phyloP scores from a whole-genome alignment of 768 basidiomycete species.

The Xerocomellus dryophilus region DNA sequence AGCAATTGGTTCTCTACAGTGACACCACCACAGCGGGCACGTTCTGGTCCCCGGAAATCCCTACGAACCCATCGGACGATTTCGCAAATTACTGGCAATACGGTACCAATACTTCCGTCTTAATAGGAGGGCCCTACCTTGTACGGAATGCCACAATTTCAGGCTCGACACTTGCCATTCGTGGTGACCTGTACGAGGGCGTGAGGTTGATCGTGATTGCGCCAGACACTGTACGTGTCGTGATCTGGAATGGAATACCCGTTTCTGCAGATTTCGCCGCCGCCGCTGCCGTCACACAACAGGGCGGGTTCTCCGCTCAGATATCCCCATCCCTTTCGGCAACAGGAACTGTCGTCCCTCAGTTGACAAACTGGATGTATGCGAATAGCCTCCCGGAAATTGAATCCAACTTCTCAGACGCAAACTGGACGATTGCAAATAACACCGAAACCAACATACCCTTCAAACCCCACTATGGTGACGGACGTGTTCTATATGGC shows the following conservation, averaged over 20 bases:
- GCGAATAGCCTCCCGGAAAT: slow-evolving; percentile 76
- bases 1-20: slow-evolving; percentile 65
- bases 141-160: slow-evolving; percentile 54
- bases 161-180: slow-evolving; percentile 51
- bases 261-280: slow-evolving; percentile 39
- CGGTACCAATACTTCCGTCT: slow-evolving; percentile 65
- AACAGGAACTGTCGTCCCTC: slow-evolving; percentile 41
- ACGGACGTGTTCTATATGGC: slow-evolving; percentile 76
- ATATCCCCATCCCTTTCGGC: slow-evolving; percentile 35
- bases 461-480: slow-evolving; percentile 64
- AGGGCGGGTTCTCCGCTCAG: slow-evolving; percentile 50
- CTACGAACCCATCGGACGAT: slow-evolving; percentile 36
- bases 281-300: slow-evolving; percentile 23
- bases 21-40: slow-evolving; percentile 65
- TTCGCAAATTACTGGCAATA: slow-evolving; percentile 67
- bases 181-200: slow-evolving; percentile 64
- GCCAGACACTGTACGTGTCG: slow-evolving; percentile 45
- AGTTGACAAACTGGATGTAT: slow-evolving; percentile 68
- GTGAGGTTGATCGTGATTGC: slow-evolving; percentile 63
- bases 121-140: slow-evolving; percentile 65
- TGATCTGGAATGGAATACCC: slow-evolving; percentile 71
- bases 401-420: slow-evolving; percentile 53
- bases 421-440: slow-evolving; percentile 61
- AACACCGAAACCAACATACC: slow-evolving; percentile 75
- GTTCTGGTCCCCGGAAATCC: slow-evolving; percentile 73